Base-by-base conservation (phyloP, 805 yeast genomes). In the Scheffersomyces stipitis region DNA sequence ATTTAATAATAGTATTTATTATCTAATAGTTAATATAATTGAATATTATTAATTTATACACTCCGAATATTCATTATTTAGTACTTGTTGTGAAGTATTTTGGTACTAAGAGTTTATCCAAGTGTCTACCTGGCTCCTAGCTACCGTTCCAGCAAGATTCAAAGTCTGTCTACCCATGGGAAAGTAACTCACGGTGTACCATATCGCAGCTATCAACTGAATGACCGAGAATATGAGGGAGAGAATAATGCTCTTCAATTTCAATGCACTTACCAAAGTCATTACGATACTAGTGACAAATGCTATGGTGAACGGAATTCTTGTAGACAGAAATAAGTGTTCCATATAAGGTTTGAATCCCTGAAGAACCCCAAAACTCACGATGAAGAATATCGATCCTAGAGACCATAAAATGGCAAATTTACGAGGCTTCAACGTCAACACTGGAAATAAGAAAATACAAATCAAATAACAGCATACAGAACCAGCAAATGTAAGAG, bases 321-420 rank as follows among this genome's bases (percentile, higher is more conserved):
- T 38, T 3, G 73, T 66, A 1, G 74, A 67, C 53, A 64, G 65
- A 41, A 61, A 63, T 41, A 69, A 56, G 44, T 69, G 74, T 17
- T 56, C 50, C 55, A 69, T 45, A 42, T 69, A 69, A 2, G 72
- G 54, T 44, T 54, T 52, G 43, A 62, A 58, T 1, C 74, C 75
- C 42, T 69, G 74, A 31, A 69, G 51, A 3, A 69, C 73, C 4
- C 75, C 75, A 44, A 71, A 71, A 44, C 73, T 67, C 7, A 69
- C 63, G 44, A 71, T 49, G 53, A 71, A 70, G 50, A 70, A 65
- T 13, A 71, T 64, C 13, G 72, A 66, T 3, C 75, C 75, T 27
- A 69, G 46, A 7, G 75, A 67, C 75, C 75, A 71, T 35, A 71
- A 53, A n/a, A 70, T 45, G 18, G 75, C 74, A 53, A 70, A 69